phyloP scores from a whole-genome alignment of 2,329 filamentous ascomycete genomes.

The Neofusicoccum parvum region DNA sequence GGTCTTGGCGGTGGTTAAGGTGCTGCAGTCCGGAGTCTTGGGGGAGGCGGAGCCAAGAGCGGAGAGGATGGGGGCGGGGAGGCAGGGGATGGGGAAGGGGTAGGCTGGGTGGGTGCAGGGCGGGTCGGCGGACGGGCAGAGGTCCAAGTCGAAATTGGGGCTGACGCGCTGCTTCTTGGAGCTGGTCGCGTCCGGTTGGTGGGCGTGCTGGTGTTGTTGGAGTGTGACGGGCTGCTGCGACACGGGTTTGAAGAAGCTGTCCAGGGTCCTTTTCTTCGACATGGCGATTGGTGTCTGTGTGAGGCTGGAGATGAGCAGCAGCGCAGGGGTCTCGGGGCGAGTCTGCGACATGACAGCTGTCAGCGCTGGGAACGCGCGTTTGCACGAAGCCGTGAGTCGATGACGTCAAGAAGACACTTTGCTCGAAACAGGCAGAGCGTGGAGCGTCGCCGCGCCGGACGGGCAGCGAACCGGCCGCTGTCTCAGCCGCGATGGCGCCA shows the following conservation, averaged over 20 bases:
- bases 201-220: background rate
- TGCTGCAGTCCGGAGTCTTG: no score
- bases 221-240: conserved; percentile 28
- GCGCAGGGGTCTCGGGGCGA: background rate
- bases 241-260: conserved; percentile 66
- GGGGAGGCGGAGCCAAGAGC: conserved; percentile 34
- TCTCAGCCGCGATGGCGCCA: conserved; percentile 15
- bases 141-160: conserved; percentile 39
- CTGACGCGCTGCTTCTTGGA: conserved; percentile 23
- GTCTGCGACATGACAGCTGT: background rate
- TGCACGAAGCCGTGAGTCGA: background rate
- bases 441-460: no score
- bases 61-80: conserved; percentile 48
- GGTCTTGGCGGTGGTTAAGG: conserved; percentile 27
- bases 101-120: conserved; percentile 53
- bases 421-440: conserved; percentile 1
- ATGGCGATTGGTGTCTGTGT: background rate
- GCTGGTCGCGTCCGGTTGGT: background rate
- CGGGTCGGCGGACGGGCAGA: conserved; percentile 20
- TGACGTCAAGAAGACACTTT: conserved; percentile 11
- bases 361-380: background rate
- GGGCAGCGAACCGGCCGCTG: background rate
- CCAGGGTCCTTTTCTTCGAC: conserved; percentile 63
- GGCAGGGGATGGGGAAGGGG: conserved; percentile 53
- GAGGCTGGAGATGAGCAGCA: background rate